Conservation (phyloP, 768 basidiomycete species). For the Termitomyces eurrhizus region DNA sequence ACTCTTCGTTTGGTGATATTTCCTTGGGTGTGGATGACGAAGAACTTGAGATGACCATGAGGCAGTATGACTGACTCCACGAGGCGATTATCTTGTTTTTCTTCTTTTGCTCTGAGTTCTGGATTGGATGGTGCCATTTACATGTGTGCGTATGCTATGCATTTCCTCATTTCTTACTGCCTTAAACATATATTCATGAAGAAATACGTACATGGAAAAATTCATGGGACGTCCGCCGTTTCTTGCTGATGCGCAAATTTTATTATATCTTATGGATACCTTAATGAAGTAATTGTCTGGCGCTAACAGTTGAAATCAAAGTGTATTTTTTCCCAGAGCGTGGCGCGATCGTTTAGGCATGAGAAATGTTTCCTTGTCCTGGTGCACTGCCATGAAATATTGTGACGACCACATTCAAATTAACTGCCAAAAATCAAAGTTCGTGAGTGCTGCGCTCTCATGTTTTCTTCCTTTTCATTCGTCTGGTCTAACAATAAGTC, state of each 20-base stretch:
- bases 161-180: no score
- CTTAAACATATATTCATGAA: background rate
- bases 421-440: no score
- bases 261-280: background rate
- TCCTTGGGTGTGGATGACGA: constrained; percentile 21
- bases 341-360: background rate
- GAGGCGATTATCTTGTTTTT: background rate
- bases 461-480: no score
- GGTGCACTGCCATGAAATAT: no score
- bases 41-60: constrained; percentile 24
- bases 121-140: background rate
- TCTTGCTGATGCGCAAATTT: background rate
- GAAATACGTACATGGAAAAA: background rate
- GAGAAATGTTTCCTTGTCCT: background rate
- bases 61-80: constrained; percentile 22
- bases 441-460: no score
- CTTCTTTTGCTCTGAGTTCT: background rate
- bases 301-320: background rate
- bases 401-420: no score
- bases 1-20: constrained; percentile 24
- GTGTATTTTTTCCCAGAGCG: background rate
- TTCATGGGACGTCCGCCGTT: background rate
- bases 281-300: background rate
- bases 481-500: no score
- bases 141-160: background rate